Evolutionary conservation across 192 early-diverging fungal genomes (phyloP).

Genomic region (Linnemannia exigua): DNA sequence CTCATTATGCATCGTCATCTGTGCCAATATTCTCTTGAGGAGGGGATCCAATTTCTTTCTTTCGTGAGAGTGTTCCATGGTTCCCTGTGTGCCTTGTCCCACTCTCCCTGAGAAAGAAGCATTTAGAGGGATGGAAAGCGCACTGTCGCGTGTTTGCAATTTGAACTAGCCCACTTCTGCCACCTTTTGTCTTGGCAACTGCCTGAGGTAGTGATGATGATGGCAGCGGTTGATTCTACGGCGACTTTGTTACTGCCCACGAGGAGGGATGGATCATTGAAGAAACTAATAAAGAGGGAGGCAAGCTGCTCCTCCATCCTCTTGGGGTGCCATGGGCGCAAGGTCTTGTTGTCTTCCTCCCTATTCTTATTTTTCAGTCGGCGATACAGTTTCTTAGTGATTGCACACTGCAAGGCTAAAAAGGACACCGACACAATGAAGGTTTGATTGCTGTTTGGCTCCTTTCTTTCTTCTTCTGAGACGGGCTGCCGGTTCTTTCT

Average conservation of each 20-base stretch:
- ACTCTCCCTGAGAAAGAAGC: background rate
- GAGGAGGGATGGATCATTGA: background rate
- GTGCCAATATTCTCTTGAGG: too few species aligned
- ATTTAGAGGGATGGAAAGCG: background rate
- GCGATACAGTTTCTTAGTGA: too few species aligned
- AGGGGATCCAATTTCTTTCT: too few species aligned
- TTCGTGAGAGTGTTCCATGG: background rate
- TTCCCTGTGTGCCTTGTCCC: background rate
- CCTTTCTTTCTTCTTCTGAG: too few species aligned
- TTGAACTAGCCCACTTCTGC: background rate
- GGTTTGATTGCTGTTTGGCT: background rate
- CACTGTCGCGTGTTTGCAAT: background rate
- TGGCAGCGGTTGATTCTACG: background rate
- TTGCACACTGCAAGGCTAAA: background rate
- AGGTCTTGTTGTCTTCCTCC: too few species aligned
- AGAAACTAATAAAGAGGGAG: background rate
- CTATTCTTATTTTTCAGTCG: too few species aligned
- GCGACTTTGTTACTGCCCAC: background rate
- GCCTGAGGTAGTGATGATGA: too few species aligned
- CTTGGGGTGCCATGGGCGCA: background rate
- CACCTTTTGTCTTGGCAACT: too few species aligned
- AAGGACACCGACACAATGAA: background rate
- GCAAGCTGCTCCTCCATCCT: background rate
- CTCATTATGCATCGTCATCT: too few species aligned
- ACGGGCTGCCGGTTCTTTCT: background rate